These are phyloP conservation scores for Globisporangium ultimum DNA, from an alignment of 352 stramenopile genomes.

Conservation along the genomic window DNA sequence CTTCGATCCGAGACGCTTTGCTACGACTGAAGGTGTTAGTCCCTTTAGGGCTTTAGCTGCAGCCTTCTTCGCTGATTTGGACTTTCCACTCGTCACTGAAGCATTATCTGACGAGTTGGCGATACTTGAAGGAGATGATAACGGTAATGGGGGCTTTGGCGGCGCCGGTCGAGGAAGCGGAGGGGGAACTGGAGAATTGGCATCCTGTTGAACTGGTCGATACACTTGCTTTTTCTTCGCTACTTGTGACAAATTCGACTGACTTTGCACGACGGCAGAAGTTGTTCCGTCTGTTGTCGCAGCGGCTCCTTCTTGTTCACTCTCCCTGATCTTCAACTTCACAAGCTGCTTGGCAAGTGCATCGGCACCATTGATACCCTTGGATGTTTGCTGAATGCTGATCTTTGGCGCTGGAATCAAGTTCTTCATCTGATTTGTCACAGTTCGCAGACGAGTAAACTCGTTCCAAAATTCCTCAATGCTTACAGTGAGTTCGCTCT, in stretches of 20 bases:
- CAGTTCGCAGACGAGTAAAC: neutral
- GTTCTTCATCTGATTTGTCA: constrained; percentile 3
- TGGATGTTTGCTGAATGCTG: neutral
- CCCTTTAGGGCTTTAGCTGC: constrained; percentile 23
- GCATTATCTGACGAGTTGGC: neutral
- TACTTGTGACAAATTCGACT: neutral
- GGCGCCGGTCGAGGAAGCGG: constrained; percentile 14
- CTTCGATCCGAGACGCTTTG: constrained; percentile 27
- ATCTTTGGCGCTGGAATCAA: neutral
- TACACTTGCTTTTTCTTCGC: neutral
- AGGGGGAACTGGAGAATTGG: neutral
- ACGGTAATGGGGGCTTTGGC: constrained; percentile 6
- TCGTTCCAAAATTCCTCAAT: constrained; percentile 1
- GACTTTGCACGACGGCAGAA: neutral
- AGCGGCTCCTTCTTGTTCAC: neutral
- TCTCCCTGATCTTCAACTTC: constrained; percentile 4
- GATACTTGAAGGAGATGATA: neutral
- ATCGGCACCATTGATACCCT: neutral
- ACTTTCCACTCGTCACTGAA: constrained; percentile 3
- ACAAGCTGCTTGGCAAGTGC: constrained; percentile 5
- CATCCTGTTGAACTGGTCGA: neutral
- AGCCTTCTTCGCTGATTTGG: constrained; percentile 12
- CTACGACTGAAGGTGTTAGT: constrained; percentile 38
- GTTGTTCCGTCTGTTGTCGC: neutral
- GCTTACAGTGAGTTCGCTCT: neutral